phyloP scores from a whole-genome alignment of 257 asterid species.

The Nyctanthes arbortristis region DNA sequence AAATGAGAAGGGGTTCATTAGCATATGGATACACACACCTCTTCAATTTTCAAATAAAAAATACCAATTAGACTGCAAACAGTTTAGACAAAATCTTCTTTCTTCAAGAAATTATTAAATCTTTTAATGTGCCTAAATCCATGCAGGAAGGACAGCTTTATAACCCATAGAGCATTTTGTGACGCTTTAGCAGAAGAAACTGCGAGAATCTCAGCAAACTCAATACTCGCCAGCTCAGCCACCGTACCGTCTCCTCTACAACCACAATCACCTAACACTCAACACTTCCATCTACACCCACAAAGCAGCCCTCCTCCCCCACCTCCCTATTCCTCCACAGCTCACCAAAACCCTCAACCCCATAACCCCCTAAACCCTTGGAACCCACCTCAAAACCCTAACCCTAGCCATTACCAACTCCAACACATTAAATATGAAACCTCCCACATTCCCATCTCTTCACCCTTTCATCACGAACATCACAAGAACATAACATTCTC shows the following conservation, averaged over 20 bases:
- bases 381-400: constrained; percentile 35
- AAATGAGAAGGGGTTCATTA: too few relatives aligned
- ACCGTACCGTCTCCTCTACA: constrained; percentile 12
- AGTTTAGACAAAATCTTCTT: too few relatives aligned
- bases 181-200: constrained; percentile 90
- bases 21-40: too few relatives aligned
- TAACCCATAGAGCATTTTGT: constrained; percentile 86
- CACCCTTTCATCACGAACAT: constrained; percentile 40
- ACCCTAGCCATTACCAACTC: constrained; percentile 24
- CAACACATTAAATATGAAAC: constrained; percentile 49
- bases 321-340: constrained; percentile 24
- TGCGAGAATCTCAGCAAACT: constrained; percentile 73
- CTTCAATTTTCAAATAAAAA: too few relatives aligned
- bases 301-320: constrained; percentile 23
- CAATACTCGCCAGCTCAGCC: constrained; percentile 32
- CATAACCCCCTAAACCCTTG: constrained; percentile 19
- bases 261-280: constrained; percentile 8
- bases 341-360: constrained; percentile 17
- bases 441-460: constrained; percentile 37
- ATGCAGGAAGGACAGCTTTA: constrained; percentile 80
- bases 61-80: too few relatives aligned
- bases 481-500: constrained; percentile 18
- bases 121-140: neutral
- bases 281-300: constrained; percentile 35
- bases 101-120: neutral